Evolutionary conservation across 2,329 filamentous ascomycete species (phyloP).

Genomic region (Neofusicoccum kwambonambiense): DNA sequence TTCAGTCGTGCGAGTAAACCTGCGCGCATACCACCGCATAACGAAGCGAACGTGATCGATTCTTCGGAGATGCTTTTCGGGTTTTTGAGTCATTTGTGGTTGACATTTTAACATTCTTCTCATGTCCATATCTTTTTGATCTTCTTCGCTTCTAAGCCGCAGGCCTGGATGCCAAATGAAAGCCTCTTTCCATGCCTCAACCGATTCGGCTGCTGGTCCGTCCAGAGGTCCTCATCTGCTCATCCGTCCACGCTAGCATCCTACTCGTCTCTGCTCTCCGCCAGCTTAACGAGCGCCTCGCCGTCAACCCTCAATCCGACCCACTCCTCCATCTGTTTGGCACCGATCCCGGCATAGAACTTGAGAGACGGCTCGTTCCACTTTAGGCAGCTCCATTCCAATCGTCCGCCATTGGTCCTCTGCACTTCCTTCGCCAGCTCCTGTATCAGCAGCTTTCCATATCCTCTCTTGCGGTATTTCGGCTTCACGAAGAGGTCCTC

Average conservation of each 20-base stretch:
- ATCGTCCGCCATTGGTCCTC: constrained; percentile 66
- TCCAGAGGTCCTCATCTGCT: not conserved
- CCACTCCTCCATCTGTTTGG: constrained; percentile 68
- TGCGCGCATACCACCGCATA: not conserved
- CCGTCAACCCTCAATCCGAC: constrained; percentile 73
- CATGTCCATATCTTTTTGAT: not conserved
- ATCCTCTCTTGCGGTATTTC: constrained; percentile 70
- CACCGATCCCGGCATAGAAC: constrained; percentile 71
- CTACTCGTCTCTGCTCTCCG: constrained; percentile 6
- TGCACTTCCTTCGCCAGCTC: constrained; percentile 77
- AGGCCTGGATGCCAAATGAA: not conserved
- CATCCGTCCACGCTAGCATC: not conserved
- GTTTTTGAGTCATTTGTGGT: not conserved
- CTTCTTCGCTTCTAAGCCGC: not conserved
- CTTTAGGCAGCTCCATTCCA: constrained; percentile 90
- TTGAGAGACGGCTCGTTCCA: constrained; percentile 90
- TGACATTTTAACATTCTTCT: not conserved
- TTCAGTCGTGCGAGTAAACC: constrained; percentile 1
- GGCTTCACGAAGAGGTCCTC: constrained; percentile 87
- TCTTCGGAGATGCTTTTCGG: not conserved
- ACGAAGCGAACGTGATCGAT: not conserved
- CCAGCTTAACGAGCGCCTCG: constrained; percentile 60
- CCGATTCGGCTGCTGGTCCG: not conserved
- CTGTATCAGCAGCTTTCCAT: constrained; percentile 72
- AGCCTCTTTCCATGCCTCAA: not conserved